Conservation (phyloP, 2,329 filamentous ascomycete genomes). For the Cucurbitaria berberidis region DNA sequence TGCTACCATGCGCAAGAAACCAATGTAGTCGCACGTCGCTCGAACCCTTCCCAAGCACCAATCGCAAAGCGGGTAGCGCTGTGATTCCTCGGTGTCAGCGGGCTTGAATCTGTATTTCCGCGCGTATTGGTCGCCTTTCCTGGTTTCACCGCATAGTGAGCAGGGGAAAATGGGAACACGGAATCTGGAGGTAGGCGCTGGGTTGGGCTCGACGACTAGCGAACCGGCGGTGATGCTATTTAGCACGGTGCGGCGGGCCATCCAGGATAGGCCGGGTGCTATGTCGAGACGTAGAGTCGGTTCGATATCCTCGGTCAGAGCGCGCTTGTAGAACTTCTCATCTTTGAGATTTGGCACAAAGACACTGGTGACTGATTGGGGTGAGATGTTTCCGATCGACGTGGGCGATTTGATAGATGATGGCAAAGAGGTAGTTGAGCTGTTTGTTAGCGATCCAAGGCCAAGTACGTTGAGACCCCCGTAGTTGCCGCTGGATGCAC, state of each 20-base stretch:
- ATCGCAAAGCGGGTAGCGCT: conserved; percentile 86
- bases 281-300: conserved; percentile 88
- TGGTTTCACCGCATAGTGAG: conserved; percentile 84
- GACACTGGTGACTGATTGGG: conserved; percentile 32
- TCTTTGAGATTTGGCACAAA: conserved; percentile 75
- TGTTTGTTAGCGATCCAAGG: conserved; percentile 58
- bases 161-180: conserved; percentile 71
- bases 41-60: conserved; percentile 86
- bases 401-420: conserved; percentile 60
- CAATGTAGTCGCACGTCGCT: conserved; percentile 89
- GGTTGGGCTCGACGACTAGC: conserved; percentile 82
- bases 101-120: conserved; percentile 89
- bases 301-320: conserved; percentile 88
- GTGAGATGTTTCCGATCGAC: conserved; percentile 41
- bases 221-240: conserved; percentile 83
- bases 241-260: conserved; percentile 84
- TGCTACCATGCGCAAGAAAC: conserved; percentile 87
- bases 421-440: conserved; percentile 57
- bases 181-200: conserved; percentile 55
- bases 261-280: conserved; percentile 90
- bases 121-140: conserved; percentile 72
- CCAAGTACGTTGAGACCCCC: conserved; percentile 67
- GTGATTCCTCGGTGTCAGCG: conserved; percentile 83
- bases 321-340: conserved; percentile 91
- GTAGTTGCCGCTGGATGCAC: conserved; percentile 75